Conservation (phyloP, 495 filamentous ascomycete species). For the Apiosordaria backusii region DNA sequence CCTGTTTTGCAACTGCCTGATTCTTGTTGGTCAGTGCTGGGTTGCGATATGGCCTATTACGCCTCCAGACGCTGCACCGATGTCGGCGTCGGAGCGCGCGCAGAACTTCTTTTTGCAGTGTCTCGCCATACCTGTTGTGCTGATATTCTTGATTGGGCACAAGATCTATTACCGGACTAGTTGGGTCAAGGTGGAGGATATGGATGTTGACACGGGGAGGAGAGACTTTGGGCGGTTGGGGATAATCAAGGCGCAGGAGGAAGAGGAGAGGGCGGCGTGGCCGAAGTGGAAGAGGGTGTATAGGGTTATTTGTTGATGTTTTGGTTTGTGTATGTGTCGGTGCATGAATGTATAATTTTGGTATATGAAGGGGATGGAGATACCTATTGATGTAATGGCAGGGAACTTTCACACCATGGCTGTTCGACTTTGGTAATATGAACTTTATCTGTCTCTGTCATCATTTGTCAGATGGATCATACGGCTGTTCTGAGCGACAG, state of each 20-base stretch:
- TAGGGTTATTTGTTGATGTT: constrained; percentile 44
- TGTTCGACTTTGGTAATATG: no score
- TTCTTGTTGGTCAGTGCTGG: constrained; percentile 90
- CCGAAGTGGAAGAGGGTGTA: constrained; percentile 83
- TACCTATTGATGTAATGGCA: no score
- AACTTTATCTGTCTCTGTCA: no score
- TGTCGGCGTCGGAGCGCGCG: constrained; percentile 35
- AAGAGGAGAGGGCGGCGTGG: constrained; percentile 69
- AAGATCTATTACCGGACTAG: constrained; percentile 72
- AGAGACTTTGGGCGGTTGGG: constrained; percentile 75
- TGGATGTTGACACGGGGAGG: constrained; percentile 88
- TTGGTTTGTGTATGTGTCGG: neutral
- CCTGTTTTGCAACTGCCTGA: constrained; percentile 69
- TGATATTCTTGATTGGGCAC: constrained; percentile 72
- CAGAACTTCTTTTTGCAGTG: constrained; percentile 75
- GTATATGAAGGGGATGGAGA: no score
- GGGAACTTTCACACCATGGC: no score
- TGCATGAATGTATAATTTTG: neutral
- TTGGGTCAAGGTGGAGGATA: constrained; percentile 61
- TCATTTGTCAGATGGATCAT: no score
- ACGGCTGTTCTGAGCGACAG: no score
- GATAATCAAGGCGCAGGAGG: constrained; percentile 76
- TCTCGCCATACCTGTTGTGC: constrained; percentile 75
- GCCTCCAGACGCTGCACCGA: neutral
- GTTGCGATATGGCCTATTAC: constrained; percentile 70